Conservation (phyloP, 352 stramenopile genomes). For the Phytophthora fragariaefolia region DNA sequence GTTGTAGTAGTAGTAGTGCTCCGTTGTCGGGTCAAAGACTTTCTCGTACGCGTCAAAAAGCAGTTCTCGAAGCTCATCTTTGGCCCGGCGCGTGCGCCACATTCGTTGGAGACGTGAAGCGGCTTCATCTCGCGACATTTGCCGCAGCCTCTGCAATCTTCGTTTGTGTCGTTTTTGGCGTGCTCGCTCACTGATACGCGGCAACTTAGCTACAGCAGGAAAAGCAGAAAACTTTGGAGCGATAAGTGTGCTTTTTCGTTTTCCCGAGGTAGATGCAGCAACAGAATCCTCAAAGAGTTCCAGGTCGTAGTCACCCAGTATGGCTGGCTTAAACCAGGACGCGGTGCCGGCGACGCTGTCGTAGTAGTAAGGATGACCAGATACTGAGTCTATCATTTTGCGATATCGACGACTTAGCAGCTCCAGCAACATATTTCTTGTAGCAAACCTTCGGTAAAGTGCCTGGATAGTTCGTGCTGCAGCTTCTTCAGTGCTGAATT, state of each 20-base stretch:
- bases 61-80: constrained; percentile 43
- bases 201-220: constrained; percentile 8
- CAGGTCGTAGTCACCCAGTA: constrained; percentile 65
- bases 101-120: constrained; percentile 60
- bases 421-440: constrained; percentile 50
- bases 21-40: constrained; percentile 67
- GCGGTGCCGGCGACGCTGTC: constrained; percentile 52
- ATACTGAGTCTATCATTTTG: constrained; percentile 62
- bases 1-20: constrained; percentile 86
- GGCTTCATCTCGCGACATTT: constrained; percentile 61
- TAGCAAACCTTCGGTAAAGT: constrained; percentile 60
- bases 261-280: constrained; percentile 18
- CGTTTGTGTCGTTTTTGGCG: constrained; percentile 68
- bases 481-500: constrained; percentile 43
- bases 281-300: constrained; percentile 36
- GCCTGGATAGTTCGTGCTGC: constrained; percentile 68
- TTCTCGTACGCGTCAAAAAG: constrained; percentile 74
- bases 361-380: constrained; percentile 68
- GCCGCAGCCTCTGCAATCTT: constrained; percentile 61
- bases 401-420: constrained; percentile 55
- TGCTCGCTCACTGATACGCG: constrained; percentile 60
- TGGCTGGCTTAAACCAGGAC: constrained; percentile 67
- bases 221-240: constrained; percentile 11
- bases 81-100: constrained; percentile 51
- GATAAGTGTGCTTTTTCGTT: constrained; percentile 25